Evolutionary conservation across 1,284 basidiomycete species (phyloP), one percentile per base, ranked within the genome.

Genomic region (Anthracocystis setariae): DNA sequence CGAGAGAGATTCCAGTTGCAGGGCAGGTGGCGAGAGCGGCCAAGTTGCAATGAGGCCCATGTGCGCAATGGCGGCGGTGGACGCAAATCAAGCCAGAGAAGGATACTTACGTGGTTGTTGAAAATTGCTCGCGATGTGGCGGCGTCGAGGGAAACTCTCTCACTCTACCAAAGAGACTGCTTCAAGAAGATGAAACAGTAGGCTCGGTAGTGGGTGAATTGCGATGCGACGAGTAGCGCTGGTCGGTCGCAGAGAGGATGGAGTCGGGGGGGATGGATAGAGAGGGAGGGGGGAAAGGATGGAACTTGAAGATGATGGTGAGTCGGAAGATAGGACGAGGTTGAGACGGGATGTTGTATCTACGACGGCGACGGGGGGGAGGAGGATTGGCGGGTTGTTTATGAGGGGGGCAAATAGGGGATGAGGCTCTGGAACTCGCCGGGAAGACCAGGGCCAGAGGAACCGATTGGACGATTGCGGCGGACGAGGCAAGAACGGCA

Each of bases 221-320:
- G 58, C 64, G 29, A 27, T 38, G 61, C 46, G 53, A 67, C 64
- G 49, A 35, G 53, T 46, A 39, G 35, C 21, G 42, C 48, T 67
- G 40, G 58, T 61, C 64, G 49, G 17, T 67, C 43, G 56, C 48
- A 27, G 45, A 47, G 52, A 37, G 47, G 38, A 42, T 42, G 40
- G 40, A 40, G 43, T 45, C 25, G 43, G 24, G 35, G 33, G 46
- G 37, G 17, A 25, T 27, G 37, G 5, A 23, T 32, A 25, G 52
- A 33, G 33, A 18, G 12, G 27, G 45, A 48, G 52, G 47, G 25
- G 44, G 51, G 51, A 48, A 47, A 38, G 18, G 24, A 38, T 25
- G 39, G 46, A 38, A 52, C 56, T 69, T 69, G 66, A 69, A 51
- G 66, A 63, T 63, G 66, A 39, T 67, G 55, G 54, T 68, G 66